Percentiles rank a stretch among this genome's conserved stretches.
These are phyloP conservation scores for Xylaria sp. DNA, from an alignment of 2,329 filamentous ascomycete species.

Conservation along the genomic window DNA sequence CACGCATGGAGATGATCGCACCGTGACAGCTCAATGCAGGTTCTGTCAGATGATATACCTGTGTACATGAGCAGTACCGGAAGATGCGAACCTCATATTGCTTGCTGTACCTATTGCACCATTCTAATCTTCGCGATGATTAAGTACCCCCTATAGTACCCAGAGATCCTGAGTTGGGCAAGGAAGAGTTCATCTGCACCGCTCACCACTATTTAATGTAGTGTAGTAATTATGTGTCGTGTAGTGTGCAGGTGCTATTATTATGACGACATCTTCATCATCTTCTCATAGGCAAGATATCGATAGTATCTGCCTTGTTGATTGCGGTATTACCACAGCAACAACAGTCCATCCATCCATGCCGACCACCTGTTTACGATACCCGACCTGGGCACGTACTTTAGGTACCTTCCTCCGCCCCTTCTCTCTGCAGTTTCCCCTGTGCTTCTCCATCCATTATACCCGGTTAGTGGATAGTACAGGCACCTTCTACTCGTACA, in stretches of 20 bases:
- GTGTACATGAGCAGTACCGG: neutral
- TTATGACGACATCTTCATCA: conserved; percentile 9
- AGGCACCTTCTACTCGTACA: neutral
- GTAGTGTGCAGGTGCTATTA: neutral
- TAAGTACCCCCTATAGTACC: too few relatives aligned
- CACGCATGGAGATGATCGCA: neutral
- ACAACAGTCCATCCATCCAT: conserved; percentile 8
- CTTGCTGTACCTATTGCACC: neutral
- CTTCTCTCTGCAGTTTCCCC: neutral
- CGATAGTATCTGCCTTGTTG: neutral
- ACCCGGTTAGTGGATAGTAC: neutral
- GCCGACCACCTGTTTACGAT: neutral
- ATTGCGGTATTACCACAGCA: conserved; percentile 7
- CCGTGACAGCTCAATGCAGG: neutral
- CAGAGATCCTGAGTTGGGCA: too few relatives aligned
- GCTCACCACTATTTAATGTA: neutral
- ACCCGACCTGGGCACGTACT: neutral
- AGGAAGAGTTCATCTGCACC: neutral
- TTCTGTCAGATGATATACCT: neutral
- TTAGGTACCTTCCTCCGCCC: neutral
- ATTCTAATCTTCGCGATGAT: too few relatives aligned
- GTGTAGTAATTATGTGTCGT: neutral
- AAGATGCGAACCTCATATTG: neutral
- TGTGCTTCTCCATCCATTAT: neutral
- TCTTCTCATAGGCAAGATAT: neutral